Percentiles rank a stretch among this genome's conserved stretches.
These are phyloP conservation scores for Magnusiomyces magnusii DNA, from an alignment of 1,139 yeast genomes.

Conservation along the genomic window DNA sequence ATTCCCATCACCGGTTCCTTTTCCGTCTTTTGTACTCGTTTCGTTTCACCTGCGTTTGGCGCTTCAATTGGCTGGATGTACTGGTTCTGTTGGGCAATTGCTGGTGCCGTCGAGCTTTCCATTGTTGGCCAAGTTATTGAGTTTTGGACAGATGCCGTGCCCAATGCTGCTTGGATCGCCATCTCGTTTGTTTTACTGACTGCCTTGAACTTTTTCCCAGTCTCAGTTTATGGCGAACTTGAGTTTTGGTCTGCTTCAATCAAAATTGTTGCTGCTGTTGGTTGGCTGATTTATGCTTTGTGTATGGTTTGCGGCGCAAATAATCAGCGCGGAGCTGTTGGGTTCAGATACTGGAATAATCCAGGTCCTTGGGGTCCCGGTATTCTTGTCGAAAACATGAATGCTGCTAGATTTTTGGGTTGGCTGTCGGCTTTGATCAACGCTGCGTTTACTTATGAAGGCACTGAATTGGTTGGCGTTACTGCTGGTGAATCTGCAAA, in stretches of 20 bases:
- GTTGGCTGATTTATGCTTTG: constrained; percentile 53
- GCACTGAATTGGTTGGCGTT: constrained; percentile 55
- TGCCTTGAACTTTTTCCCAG: constrained; percentile 47
- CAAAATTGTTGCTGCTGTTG: constrained; percentile 48
- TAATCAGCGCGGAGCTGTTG: constrained; percentile 39
- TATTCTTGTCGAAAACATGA: constrained; percentile 41
- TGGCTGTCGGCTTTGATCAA: constrained; percentile 47
- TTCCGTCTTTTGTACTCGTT: constrained; percentile 51
- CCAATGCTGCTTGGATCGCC: constrained; percentile 48
- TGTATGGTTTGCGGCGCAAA: constrained; percentile 57
- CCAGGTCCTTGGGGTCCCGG: constrained; percentile 37
- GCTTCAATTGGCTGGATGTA: constrained; percentile 56
- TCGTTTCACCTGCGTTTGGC: constrained; percentile 55
- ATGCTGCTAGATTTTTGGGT: constrained; percentile 43
- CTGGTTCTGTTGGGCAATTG: constrained; percentile 58
- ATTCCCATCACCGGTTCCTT: constrained; percentile 58
- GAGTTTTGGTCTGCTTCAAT: constrained; percentile 61
- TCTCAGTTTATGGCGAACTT: constrained; percentile 53
- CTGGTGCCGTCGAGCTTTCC: constrained; percentile 54
- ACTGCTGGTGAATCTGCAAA: constrained; percentile 61
- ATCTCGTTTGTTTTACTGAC: constrained; percentile 53
- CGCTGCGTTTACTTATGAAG: constrained; percentile 63
- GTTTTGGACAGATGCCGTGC: constrained; percentile 55
- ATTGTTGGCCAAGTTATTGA: constrained; percentile 51
- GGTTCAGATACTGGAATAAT: constrained; percentile 42